A percentile compares a stretch with the other conserved stretches of the same genome.
Evolutionary conservation across 2,329 filamentous ascomycete genomes (phyloP).

Genomic region (Paraconiothyrium sp.): DNA sequence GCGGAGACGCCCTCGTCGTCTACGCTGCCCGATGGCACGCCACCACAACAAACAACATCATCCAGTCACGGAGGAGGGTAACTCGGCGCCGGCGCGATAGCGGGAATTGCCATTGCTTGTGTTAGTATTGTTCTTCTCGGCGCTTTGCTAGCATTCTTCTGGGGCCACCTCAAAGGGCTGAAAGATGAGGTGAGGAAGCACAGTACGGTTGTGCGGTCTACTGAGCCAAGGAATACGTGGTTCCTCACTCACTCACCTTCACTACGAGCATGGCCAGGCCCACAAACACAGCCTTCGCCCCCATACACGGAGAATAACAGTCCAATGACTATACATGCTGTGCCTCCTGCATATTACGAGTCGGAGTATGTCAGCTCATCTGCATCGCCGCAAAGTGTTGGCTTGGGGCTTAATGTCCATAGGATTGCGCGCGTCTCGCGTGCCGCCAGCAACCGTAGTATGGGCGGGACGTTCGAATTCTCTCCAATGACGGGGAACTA

Average conservation of each 20-base stretch:
- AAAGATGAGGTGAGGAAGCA: constrained; percentile 36
- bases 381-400: too few relatives aligned
- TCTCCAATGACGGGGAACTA: constrained; percentile 15
- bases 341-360: constrained; percentile 11
- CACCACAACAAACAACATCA: constrained; percentile 7
- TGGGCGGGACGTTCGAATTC: constrained; percentile 23
- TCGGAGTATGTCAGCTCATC: neutral
- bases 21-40: constrained; percentile 13
- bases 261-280: neutral
- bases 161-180: constrained; percentile 33
- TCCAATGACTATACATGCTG: constrained; percentile 3
- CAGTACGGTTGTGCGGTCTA: constrained; percentile 22
- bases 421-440: neutral
- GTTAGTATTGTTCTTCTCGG: constrained; percentile 30
- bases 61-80: constrained; percentile 9
- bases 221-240: neutral
- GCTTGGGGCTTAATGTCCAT: neutral
- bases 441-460: constrained; percentile 7
- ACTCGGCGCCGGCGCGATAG: constrained; percentile 52
- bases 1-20: constrained; percentile 17
- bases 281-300: neutral
- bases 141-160: constrained; percentile 39
- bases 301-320: neutral
- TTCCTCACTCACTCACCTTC: neutral
- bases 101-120: constrained; percentile 68